Percentiles rank a stretch among this genome's conserved stretches.
Evolutionary conservation across 2,329 filamentous ascomycete species (phyloP).

Genomic region (Clarireedia homoeocarpa): DNA sequence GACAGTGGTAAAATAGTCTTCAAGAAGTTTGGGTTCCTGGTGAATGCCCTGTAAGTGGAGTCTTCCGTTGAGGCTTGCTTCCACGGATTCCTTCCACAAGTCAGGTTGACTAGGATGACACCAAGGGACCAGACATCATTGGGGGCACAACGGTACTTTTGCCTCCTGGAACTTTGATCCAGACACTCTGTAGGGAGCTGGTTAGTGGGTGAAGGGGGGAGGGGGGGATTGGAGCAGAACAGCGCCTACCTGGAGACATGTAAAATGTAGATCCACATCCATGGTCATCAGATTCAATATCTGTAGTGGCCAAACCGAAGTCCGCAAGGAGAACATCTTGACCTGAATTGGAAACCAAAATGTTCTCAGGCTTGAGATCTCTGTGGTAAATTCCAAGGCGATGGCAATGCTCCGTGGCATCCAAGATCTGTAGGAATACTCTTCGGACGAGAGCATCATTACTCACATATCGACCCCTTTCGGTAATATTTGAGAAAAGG

Average conservation of each 20-base stretch:
- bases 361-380: constrained; percentile 97
- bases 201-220: constrained; percentile 20
- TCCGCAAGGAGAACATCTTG: constrained; percentile 92
- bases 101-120: constrained; percentile 94
- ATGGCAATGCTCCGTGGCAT: constrained; percentile 95
- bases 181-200: constrained; percentile 63
- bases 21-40: constrained; percentile 77
- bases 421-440: constrained; percentile 89
- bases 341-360: constrained; percentile 82
- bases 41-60: constrained; percentile 87
- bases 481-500: constrained; percentile 94
- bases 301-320: constrained; percentile 88
- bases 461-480: constrained; percentile 85
- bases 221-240: constrained; percentile 5
- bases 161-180: constrained; percentile 64
- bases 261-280: constrained; percentile 98
- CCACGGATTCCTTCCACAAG: constrained; percentile 97
- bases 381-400: constrained; percentile 89
- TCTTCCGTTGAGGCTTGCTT: constrained; percentile 92
- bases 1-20: constrained; percentile 89
- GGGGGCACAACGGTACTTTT: constrained; percentile 82
- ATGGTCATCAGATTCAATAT: constrained; percentile 81
- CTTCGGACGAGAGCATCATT: constrained; percentile 82
- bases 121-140: constrained; percentile 99
- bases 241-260: constrained; percentile 91